Evolutionary conservation across 2,329 filamentous ascomycete species (phyloP).

Genomic region (Magnaporthiopsis incrustans): DNA sequence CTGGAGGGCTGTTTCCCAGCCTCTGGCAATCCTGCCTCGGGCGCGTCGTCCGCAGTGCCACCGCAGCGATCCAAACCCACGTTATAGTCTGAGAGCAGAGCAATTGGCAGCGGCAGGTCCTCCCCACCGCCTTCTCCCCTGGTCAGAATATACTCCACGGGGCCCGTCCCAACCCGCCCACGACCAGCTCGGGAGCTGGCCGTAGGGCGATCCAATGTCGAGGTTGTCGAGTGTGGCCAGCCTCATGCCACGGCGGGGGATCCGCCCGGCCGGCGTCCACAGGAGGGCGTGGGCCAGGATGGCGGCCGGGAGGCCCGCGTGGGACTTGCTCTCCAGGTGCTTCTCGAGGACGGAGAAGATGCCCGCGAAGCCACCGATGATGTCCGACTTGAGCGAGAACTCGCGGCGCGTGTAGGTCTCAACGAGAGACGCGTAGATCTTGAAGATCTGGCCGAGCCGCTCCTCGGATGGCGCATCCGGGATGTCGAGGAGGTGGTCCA

Average conservation of each 20-base stretch:
- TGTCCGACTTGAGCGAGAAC: slow-evolving; percentile 2
- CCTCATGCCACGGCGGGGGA: neutral
- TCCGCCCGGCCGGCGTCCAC: neutral
- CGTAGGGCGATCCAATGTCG: neutral
- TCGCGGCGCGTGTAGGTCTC: neutral
- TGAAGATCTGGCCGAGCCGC: neutral
- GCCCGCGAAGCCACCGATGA: neutral
- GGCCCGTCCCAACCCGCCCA: slow-evolving; percentile 2
- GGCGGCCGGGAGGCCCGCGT: neutral
- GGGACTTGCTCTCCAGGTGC: neutral
- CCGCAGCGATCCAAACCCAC: neutral
- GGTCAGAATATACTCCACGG: neutral
- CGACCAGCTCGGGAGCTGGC: neutral
- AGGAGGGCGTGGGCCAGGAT: slow-evolving; percentile 1
- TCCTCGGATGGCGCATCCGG: neutral
- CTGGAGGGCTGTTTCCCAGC: neutral
- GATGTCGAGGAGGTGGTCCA: neutral
- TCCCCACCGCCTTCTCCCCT: neutral
- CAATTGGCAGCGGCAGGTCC: neutral
- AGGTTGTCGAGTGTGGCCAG: neutral
- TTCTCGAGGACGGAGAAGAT: neutral
- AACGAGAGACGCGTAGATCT: neutral
- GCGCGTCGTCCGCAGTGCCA: neutral
- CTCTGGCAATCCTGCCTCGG: neutral
- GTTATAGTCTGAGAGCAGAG: neutral